A percentile compares a stretch with the other conserved stretches of the same genome.
These are phyloP conservation scores for Akanthomyces dipterigenus DNA, from an alignment of 2,329 filamentous ascomycete species.

Conservation along the genomic window DNA sequence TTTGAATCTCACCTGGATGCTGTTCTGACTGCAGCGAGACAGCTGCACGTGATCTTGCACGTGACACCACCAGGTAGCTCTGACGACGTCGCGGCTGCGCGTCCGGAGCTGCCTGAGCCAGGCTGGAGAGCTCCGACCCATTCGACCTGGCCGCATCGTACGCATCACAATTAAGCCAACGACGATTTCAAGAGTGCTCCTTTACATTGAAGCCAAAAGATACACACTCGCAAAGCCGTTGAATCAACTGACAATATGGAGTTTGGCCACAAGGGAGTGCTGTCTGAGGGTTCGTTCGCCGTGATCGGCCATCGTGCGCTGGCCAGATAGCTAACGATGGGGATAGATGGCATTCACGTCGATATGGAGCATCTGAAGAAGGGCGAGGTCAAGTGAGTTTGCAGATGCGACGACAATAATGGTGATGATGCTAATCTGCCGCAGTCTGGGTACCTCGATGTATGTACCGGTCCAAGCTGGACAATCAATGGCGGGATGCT, in stretches of 20 bases:
- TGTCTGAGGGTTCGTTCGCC: conserved; percentile 53
- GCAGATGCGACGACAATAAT: not conserved
- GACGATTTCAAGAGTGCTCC: not conserved
- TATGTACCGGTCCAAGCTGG: conserved; percentile 38
- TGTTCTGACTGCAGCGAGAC: not conserved
- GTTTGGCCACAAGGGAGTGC: conserved; percentile 53
- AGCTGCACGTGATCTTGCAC: not conserved
- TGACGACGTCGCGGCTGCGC: conserved; percentile 13
- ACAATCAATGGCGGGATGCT: conserved; percentile 19
- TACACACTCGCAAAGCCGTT: not conserved
- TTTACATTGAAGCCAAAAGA: not conserved
- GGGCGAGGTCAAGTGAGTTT: conserved; percentile 91
- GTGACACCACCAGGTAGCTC: conserved; percentile 5
- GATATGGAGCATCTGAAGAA: conserved; percentile 99
- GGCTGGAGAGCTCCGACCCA: conserved; percentile 8
- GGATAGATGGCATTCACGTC: conserved; percentile 91
- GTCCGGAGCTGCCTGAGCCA: conserved; percentile 15
- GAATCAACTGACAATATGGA: conserved; percentile 42
- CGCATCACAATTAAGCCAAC: conserved; percentile 6
- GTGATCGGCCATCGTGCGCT: conserved; percentile 16
- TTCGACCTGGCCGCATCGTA: not conserved
- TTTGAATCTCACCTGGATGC: not conserved
- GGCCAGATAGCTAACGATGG: conserved; percentile 17
- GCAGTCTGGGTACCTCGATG: conserved; percentile 94
- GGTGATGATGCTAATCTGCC: conserved; percentile 25